These are phyloP conservation scores for Amanita molliuscula DNA, from an alignment of 768 basidiomycete genomes.

Conservation along the genomic window DNA sequence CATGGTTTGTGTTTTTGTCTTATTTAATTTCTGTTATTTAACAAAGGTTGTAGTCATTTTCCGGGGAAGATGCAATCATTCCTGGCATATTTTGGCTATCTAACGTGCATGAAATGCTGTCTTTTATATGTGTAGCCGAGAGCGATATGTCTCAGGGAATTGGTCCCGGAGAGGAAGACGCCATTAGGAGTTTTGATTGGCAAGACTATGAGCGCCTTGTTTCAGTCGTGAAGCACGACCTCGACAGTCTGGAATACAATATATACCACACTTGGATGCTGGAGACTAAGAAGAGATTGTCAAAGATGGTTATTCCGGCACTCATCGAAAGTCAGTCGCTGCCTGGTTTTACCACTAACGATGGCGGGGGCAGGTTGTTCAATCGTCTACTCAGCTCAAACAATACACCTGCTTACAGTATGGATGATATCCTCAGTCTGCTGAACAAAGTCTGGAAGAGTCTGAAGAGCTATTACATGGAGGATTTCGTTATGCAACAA, in stretches of 20 bases:
- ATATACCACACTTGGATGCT: conserved; percentile 99
- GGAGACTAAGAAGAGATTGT: conserved; percentile 91
- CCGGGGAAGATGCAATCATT: conserved; percentile 88
- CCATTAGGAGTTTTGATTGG: conserved; percentile 92
- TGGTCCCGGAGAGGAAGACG: conserved; percentile 89
- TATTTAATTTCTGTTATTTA: conserved; percentile 6
- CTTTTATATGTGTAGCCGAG: conserved; percentile 98
- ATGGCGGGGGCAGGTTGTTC: conserved; percentile 88
- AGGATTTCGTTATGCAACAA: conserved; percentile 93
- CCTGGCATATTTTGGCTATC: conserved; percentile 99
- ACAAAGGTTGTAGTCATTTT: conserved; percentile 52
- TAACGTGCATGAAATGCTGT: conserved; percentile 98
- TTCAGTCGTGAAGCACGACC: conserved; percentile 96
- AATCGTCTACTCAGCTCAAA: conserved; percentile 85
- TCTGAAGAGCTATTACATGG: conserved; percentile 97
- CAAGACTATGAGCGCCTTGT: conserved; percentile 93
- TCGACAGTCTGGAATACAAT: conserved; percentile 98
- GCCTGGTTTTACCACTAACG: conserved; percentile 94
- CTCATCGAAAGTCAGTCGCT: conserved; percentile 95
- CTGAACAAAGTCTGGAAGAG: conserved; percentile 98
- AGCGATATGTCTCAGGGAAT: conserved; percentile 98
- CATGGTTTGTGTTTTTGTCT: conserved; percentile 59
- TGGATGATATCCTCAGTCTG: conserved; percentile 97
- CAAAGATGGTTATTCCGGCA: conserved; percentile 99
- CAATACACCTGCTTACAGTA: conserved; percentile 82